These are phyloP conservation scores for Saccharum officinarum DNA, from an alignment of 176 grass and related monocot genomes.

Conservation along the genomic window DNA sequence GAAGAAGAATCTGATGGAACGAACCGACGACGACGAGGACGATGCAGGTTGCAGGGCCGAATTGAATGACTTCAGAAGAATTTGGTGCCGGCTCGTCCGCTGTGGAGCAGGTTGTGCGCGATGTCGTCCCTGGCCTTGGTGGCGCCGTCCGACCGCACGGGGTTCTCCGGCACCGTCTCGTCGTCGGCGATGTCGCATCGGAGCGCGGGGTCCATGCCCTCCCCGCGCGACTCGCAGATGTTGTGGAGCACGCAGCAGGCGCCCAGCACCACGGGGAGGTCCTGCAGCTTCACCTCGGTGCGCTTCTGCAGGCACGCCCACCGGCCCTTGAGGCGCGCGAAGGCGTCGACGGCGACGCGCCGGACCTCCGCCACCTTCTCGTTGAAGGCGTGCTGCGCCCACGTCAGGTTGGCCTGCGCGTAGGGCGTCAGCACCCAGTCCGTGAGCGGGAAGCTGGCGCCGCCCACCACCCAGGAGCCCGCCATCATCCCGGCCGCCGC, in stretches of 20 bases:
- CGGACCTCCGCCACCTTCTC: constrained; percentile 61
- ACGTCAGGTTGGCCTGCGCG: constrained; percentile 61
- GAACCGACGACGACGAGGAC: background rate
- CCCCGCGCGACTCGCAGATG: constrained; percentile 52
- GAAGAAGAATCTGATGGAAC: background rate
- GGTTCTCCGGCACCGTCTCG: constrained; percentile 32
- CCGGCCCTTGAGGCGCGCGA: constrained; percentile 49
- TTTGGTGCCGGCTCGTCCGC: constrained; percentile 53
- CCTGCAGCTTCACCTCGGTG: constrained; percentile 71
- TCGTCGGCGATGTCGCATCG: constrained; percentile 41
- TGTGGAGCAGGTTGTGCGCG: constrained; percentile 71
- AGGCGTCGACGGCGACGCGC: constrained; percentile 43
- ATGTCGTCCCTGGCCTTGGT: constrained; percentile 62
- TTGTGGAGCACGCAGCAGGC: constrained; percentile 82
- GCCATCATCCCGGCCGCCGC: constrained; percentile 53
- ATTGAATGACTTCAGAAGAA: constrained; percentile 43
- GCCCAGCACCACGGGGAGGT: constrained; percentile 62
- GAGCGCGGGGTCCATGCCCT: constrained; percentile 44
- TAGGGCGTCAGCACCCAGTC: constrained; percentile 65
- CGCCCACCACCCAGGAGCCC: constrained; percentile 53
- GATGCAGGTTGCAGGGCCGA: too few relatives aligned
- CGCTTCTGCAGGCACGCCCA: constrained; percentile 73
- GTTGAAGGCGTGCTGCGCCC: constrained; percentile 78
- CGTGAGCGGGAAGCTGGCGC: constrained; percentile 53
- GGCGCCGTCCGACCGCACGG: constrained; percentile 32